These are phyloP conservation scores for Boletus coccyginus DNA, from an alignment of 768 basidiomycete species.

Conservation along the genomic window DNA sequence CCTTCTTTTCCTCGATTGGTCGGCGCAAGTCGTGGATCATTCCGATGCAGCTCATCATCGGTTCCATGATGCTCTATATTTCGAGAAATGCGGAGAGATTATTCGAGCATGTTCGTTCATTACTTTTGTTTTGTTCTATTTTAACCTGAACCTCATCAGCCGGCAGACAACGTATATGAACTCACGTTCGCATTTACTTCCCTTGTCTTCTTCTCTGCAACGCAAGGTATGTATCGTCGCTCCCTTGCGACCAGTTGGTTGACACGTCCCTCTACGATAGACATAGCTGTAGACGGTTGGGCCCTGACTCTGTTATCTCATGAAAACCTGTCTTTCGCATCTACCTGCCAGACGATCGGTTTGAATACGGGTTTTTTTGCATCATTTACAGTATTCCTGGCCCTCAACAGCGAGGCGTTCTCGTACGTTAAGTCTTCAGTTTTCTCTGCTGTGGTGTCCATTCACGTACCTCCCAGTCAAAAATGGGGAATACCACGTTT, in stretches of 20 bases:
- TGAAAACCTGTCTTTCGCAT: conserved; percentile 93
- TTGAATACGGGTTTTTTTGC: conserved; percentile 94
- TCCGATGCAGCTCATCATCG: conserved; percentile 92
- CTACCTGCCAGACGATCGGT: conserved; percentile 97
- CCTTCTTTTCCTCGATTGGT: conserved; percentile 79
- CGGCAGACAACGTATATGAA: conserved; percentile 71
- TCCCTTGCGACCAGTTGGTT: conserved; percentile 5
- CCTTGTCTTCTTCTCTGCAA: conserved; percentile 93
- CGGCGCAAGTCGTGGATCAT: conserved; percentile 99
- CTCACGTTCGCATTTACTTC: conserved; percentile 84
- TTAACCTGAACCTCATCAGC: conserved; percentile 45
- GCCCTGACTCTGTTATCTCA: conserved; percentile 84
- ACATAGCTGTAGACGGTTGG: conserved; percentile 97
- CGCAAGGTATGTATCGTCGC: conserved; percentile 68
- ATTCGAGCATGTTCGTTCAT: conserved; percentile 64
- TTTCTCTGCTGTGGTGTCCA: neutral
- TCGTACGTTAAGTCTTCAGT: conserved; percentile 45
- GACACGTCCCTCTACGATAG: conserved; percentile 38
- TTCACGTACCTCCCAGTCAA: conserved; percentile 38
- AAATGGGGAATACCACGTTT: conserved; percentile 78
- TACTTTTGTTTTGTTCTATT: conserved; percentile 1
- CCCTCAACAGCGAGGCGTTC: conserved; percentile 93
- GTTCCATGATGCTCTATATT: conserved; percentile 76
- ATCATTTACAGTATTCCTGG: conserved; percentile 96
- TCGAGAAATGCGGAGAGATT: conserved; percentile 72